These are phyloP conservation scores for Fallopia convolvulus DNA, from an alignment of 148 eudicot genomes.

Conservation along the genomic window DNA sequence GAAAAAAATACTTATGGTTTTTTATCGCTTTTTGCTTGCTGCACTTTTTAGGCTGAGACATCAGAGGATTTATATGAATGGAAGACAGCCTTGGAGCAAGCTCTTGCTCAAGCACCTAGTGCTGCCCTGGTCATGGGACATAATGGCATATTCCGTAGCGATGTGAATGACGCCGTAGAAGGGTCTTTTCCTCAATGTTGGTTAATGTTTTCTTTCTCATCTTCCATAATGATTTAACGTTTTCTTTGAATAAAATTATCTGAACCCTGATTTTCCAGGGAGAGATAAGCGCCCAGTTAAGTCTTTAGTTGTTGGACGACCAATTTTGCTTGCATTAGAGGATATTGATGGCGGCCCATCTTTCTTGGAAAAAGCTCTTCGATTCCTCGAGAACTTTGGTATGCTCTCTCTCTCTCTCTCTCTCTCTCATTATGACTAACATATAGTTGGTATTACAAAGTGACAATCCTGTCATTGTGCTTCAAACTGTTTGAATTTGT, in stretches of 20 bases:
- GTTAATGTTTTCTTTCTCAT: conserved; percentile 23
- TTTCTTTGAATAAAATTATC: background rate
- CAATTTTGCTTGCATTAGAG: conserved; percentile 91
- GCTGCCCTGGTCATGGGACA: conserved; percentile 99
- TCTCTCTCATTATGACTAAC: background rate
- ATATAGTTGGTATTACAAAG: background rate
- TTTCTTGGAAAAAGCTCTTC: conserved; percentile 93
- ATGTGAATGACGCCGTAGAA: conserved; percentile 62
- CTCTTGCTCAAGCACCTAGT: conserved; percentile 99
- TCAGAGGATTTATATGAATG: conserved; percentile 91
- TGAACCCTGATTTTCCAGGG: conserved; percentile 38
- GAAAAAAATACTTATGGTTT: background rate
- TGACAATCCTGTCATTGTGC: background rate
- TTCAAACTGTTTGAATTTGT: background rate
- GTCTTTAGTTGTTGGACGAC: conserved; percentile 96
- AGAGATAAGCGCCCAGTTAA: conserved; percentile 92
- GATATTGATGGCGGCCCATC: conserved; percentile 99
- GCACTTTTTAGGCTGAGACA: conserved; percentile 72
- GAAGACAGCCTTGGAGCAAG: conserved; percentile 94
- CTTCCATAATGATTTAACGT: background rate
- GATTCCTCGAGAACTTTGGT: conserved; percentile 89
- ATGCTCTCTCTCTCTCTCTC: conserved; percentile 7
- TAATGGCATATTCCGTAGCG: conserved; percentile 90
- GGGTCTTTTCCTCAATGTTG: conserved; percentile 85
- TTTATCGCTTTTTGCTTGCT: conserved; percentile 1